Conservation (phyloP, 192 early-diverging fungal genomes). For the Spizellomyces sp. region DNA sequence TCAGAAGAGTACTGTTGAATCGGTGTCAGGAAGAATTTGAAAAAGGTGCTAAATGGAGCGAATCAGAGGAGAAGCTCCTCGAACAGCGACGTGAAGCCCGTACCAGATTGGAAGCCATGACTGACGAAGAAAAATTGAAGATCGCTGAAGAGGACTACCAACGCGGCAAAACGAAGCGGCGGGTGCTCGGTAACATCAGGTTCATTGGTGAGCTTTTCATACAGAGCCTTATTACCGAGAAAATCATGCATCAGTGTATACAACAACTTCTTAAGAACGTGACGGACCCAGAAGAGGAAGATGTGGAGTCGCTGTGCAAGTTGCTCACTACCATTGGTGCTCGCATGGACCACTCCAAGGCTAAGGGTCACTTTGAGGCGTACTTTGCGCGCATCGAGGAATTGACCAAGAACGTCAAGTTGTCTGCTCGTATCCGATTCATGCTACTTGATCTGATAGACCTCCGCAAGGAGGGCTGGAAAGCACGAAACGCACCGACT, state of each 20-base stretch:
- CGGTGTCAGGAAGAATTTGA: constrained; percentile 97
- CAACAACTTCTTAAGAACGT: constrained; percentile 73
- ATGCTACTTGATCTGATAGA: constrained; percentile 90
- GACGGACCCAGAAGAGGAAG: constrained; percentile 88
- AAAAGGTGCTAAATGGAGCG: constrained; percentile 77
- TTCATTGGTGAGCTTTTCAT: constrained; percentile 98
- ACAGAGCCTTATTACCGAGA: constrained; percentile 83
- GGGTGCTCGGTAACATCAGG: constrained; percentile 86
- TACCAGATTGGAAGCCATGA: constrained; percentile 61
- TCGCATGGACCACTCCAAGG: constrained; percentile 69
- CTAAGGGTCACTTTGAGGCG: constrained; percentile 71
- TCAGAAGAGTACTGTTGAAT: constrained; percentile 91
- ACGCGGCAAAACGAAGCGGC: constrained; percentile 89
- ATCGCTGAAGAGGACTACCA: constrained; percentile 71
- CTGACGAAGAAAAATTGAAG: constrained; percentile 57
- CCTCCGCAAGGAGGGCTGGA: constrained; percentile 79
- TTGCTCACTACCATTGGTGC: constrained; percentile 87
- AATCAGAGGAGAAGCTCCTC: constrained; percentile 36
- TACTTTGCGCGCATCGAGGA: constrained; percentile 86
- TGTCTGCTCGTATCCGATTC: constrained; percentile 90
- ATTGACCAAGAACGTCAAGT: constrained; percentile 66
- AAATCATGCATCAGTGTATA: constrained; percentile 93
- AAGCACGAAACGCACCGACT: constrained; percentile 55
- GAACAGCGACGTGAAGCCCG: constrained; percentile 37
- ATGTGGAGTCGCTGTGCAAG: constrained; percentile 91